Base-by-base conservation (phyloP, 2,329 filamentous ascomycete genomes). In the Phialemoniopsis sp. region DNA sequence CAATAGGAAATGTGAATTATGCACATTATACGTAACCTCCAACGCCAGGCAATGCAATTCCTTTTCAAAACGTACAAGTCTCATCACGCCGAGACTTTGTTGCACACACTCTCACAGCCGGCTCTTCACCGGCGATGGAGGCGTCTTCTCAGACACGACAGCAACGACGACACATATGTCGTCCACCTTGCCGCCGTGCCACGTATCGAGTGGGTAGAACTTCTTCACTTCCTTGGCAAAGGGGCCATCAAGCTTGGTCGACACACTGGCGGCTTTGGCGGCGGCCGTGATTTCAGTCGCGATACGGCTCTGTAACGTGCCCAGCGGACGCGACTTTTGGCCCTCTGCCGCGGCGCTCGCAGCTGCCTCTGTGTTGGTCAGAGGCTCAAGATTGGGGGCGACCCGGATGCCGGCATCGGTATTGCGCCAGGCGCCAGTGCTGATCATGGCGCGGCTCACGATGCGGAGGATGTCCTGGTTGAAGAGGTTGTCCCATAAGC, bases 221-320 rank as follows among this genome's bases (percentile, higher is more conserved):
- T 83, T 87, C 58, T 93, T 88, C 15, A 96, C 89, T 61, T 96
- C 89, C 63, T 88, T 95, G 31, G 93, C 89, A 62, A 98, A 98
- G 1, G 93, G 93, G 0, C 91, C 89, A 59, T 97, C 87, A 38
- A 87, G 69, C 54, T 85, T 88, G 36, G 74, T 78, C 62, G 95
- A 89, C 42, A 87, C 63, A 56, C 90, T 94, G 7, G 90, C 89
- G 8, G 78, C 70, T 64, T 96, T 96, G 6, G 93, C 91, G 38
- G 89, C 87, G 9, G 76, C 72, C 13, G 88, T 84, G 41, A 98
- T 82, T 29, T 87, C 83, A 3, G 82, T 79, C 0, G 93, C 91
- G 6, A 98, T 68, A 21, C 84, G 67, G 46, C 82, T 85, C 57
- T 95, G 90, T 34, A 96, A 69, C 13, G 80, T 87, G 7, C 60